Conservation (phyloP, 495 filamentous ascomycete genomes). For the Niebla homalea region DNA sequence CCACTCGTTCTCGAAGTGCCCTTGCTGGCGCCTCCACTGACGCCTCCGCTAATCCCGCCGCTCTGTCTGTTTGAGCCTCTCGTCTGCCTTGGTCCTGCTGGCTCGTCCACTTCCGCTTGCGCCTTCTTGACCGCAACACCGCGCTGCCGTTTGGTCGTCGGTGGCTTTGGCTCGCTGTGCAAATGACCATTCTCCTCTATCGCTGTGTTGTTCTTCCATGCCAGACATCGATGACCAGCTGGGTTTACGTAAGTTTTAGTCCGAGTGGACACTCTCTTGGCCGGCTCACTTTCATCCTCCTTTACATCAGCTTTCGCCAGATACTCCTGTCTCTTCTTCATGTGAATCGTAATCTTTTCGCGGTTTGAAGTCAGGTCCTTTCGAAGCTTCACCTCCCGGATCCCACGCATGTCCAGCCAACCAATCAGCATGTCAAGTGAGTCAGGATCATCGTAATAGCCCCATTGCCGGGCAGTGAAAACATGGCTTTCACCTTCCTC, state of each 20-base stretch:
- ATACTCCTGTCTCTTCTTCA: slow-evolving; percentile 65
- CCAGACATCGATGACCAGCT: slow-evolving; percentile 54
- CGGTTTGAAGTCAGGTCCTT: slow-evolving; percentile 73
- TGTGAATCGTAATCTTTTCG: slow-evolving; percentile 63
- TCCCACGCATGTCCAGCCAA: slow-evolving; percentile 78
- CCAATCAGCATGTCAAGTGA: slow-evolving; percentile 62
- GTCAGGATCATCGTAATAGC: slow-evolving; percentile 70
- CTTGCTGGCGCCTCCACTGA: not conserved
- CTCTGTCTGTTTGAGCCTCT: slow-evolving; percentile 36
- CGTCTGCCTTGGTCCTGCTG: slow-evolving; percentile 13
- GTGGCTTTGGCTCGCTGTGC: slow-evolving; percentile 63
- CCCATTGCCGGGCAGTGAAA: slow-evolving; percentile 71
- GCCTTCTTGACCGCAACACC: slow-evolving; percentile 35
- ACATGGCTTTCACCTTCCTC: slow-evolving; percentile 80
- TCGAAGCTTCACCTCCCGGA: slow-evolving; percentile 68
- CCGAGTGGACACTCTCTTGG: slow-evolving; percentile 60
- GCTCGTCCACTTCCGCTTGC: slow-evolving; percentile 21
- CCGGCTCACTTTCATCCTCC: slow-evolving; percentile 42
- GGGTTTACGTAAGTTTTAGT: slow-evolving; percentile 55
- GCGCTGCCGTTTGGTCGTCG: slow-evolving; percentile 34
- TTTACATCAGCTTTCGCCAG: slow-evolving; percentile 38
- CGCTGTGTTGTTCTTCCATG: slow-evolving; percentile 72
- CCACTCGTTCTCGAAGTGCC: slow-evolving; percentile 1
- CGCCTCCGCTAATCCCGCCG: too few species aligned
- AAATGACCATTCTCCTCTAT: slow-evolving; percentile 65